phyloP scores from a whole-genome alignment of 23 red algal genomes.

The Pyropia yezoensis region DNA sequence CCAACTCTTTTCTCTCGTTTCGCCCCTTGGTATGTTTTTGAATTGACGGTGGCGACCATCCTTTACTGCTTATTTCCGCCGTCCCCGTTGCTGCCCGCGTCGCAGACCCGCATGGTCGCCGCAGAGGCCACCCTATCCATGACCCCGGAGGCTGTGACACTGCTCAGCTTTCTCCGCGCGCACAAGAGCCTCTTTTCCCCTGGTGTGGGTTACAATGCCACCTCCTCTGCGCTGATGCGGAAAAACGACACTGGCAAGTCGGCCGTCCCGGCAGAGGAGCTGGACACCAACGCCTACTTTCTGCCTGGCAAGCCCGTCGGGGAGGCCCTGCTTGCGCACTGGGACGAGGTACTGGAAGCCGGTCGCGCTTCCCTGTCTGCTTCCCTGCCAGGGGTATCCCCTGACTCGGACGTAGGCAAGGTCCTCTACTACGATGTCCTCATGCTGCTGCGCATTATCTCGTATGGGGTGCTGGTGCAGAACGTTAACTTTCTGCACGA shows the following conservation, averaged over 20 bases:
- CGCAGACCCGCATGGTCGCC: no score
- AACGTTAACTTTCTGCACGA: conserved; percentile 49
- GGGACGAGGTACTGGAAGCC: conserved; percentile 33
- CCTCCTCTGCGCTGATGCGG: conserved; percentile 39
- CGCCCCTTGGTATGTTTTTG: no score
- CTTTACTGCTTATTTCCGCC: no score
- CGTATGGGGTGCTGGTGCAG: conserved; percentile 36
- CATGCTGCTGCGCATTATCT: conserved; percentile 31
- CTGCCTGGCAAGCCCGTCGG: conserved; percentile 54
- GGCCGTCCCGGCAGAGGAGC: conserved; percentile 53
- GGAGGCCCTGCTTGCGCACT: conserved; percentile 24
- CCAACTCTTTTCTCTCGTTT: no score
- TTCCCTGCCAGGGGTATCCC: background rate
- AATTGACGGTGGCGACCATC: no score
- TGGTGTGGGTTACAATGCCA: conserved; percentile 59
- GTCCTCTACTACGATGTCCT: conserved; percentile 26
- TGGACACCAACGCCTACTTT: conserved; percentile 41
- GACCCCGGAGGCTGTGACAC: background rate
- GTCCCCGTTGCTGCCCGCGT: no score
- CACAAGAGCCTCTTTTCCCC: conserved; percentile 70
- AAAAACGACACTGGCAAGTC: conserved; percentile 79
- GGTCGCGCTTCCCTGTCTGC: conserved; percentile 3
- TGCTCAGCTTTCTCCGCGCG: conserved; percentile 52
- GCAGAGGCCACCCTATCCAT: background rate
- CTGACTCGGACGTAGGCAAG: conserved; percentile 11